These are phyloP conservation scores for Penicillium psychrosexuale DNA, from an alignment of 2,329 filamentous ascomycete genomes.

Conservation along the genomic window DNA sequence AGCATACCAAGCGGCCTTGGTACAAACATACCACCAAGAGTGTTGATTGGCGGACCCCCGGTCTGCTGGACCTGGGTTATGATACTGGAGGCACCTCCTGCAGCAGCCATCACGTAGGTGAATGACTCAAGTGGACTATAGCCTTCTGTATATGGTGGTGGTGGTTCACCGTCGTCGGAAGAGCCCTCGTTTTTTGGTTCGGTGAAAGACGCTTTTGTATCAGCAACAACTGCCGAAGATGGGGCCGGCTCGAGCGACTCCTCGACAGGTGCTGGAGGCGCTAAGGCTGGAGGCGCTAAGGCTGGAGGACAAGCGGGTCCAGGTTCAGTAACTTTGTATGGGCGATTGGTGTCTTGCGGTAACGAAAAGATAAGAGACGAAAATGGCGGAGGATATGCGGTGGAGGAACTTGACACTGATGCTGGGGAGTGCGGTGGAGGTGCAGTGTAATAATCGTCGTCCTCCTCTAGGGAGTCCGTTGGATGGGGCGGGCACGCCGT, in stretches of 20 bases:
- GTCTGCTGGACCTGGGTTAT: constrained; percentile 98
- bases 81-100: constrained; percentile 95
- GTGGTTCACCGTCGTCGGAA: constrained; percentile 79
- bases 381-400: constrained; percentile 59
- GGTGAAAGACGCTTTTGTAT: constrained; percentile 81
- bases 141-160: constrained; percentile 92
- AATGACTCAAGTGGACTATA: constrained; percentile 89
- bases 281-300: constrained; percentile 52
- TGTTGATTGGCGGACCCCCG: constrained; percentile 78
- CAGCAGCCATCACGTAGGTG: constrained; percentile 95
- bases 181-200: constrained; percentile 75
- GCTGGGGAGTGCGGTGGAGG: constrained; percentile 41
- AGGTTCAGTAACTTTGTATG: constrained; percentile 47
- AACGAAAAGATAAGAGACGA: constrained; percentile 60
- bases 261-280: constrained; percentile 51
- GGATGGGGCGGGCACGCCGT: constrained; percentile 44
- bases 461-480: constrained; percentile 41
- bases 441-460: constrained; percentile 38
- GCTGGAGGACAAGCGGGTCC: constrained; percentile 48
- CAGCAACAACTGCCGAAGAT: constrained; percentile 56
- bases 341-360: constrained; percentile 36
- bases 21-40: constrained; percentile 66
- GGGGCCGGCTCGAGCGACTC: constrained; percentile 46
- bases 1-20: neutral
- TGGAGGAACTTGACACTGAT: constrained; percentile 51